Evolutionary conservation across 2,329 filamentous ascomycete genomes (phyloP).

Genomic region (Aspergillus glaucus): DNA sequence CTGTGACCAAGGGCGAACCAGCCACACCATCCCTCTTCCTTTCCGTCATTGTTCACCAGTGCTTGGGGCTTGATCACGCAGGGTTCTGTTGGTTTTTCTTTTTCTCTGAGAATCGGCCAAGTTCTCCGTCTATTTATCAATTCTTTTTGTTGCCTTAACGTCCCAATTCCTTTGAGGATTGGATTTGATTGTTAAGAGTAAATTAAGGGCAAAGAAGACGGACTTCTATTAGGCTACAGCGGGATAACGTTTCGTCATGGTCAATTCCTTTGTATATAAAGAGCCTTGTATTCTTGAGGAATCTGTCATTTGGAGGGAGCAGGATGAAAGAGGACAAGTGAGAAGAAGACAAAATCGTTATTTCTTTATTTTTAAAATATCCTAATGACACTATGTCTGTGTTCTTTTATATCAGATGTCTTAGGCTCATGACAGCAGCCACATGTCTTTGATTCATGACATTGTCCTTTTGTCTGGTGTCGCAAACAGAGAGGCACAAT

Average conservation of each 20-base stretch:
- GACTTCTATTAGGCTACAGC: too few relatives aligned
- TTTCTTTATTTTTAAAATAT: not conserved
- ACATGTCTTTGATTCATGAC: constrained; percentile 17
- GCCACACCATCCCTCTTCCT: constrained; percentile 6
- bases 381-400: not conserved
- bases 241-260: not conserved
- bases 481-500: constrained; percentile 4
- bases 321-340: not conserved
- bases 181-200: not conserved
- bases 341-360: not conserved
- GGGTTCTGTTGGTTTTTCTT: not conserved
- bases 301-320: not conserved
- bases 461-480: constrained; percentile 3
- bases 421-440: constrained; percentile 20
- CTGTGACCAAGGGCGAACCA: constrained; percentile 15
- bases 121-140: too few relatives aligned
- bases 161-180: not conserved
- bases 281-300: too few relatives aligned
- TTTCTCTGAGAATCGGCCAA: not conserved
- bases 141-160: not conserved
- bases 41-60: not conserved
- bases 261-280: not conserved
- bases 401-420: constrained; percentile 19
- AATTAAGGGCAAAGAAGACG: too few relatives aligned
- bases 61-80: not conserved